Conservation (phyloP, 495 filamentous ascomycete genomes). For the Astrocystis sublimbata region DNA sequence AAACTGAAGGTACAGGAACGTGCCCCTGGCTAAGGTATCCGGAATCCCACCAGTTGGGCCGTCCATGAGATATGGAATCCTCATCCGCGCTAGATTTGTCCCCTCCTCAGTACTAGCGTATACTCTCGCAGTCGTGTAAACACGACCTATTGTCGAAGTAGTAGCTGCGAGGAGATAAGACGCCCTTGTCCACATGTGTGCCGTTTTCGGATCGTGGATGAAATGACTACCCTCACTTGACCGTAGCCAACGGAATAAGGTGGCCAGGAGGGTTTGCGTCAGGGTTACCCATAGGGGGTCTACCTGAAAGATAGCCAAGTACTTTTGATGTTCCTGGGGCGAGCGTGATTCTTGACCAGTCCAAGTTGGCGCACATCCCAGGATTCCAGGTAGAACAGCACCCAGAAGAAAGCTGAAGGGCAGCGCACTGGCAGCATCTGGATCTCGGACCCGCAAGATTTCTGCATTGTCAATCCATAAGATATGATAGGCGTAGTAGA, state of each 20-base stretch:
- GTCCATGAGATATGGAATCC: conserved; percentile 13
- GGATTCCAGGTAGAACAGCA: conserved; percentile 21
- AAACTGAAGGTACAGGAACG: conserved; percentile 28
- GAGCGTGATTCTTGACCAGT: conserved; percentile 18
- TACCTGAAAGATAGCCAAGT: conserved; percentile 25
- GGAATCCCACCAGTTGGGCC: conserved; percentile 14
- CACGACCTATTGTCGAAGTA: conserved; percentile 17
- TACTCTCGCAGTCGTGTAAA: conserved; percentile 20
- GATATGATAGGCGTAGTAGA: conserved; percentile 24
- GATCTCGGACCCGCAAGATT: conserved; percentile 8
- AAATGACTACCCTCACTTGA: not conserved
- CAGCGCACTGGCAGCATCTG: conserved; percentile 17
- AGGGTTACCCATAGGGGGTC: conserved; percentile 24
- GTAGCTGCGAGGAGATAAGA: conserved; percentile 22
- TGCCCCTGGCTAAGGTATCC: conserved; percentile 18
- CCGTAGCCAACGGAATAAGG: not conserved
- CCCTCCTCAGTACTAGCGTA: conserved; percentile 1
- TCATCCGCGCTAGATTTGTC: conserved; percentile 18
- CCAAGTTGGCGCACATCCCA: conserved; percentile 31
- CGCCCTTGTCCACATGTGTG: conserved; percentile 17
- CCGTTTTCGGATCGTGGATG: not conserved
- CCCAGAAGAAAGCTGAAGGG: conserved; percentile 27
- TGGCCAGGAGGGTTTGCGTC: not conserved
- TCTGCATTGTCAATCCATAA: conserved; percentile 17
- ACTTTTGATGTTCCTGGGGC: conserved; percentile 20